Percentiles rank a stretch among this genome's conserved stretches.
Conservation (phyloP, 2,329 filamentous ascomycete genomes). For the Penicillium griseofulvum region DNA sequence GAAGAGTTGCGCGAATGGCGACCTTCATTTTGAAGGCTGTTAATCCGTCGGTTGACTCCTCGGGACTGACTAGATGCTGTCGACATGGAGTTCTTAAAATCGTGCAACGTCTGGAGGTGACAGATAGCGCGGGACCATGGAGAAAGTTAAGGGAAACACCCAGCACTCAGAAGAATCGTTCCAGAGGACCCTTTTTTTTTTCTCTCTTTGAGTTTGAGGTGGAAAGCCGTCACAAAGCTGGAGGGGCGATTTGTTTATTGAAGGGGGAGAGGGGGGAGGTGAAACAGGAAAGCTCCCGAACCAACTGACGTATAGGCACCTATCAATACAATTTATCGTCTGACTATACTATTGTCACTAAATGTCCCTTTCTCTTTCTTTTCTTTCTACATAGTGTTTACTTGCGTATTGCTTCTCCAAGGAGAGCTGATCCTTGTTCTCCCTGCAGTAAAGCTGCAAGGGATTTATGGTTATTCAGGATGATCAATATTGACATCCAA, state of each 20-base stretch:
- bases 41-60: slow-evolving; percentile 47
- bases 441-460: slow-evolving; percentile 2
- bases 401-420: not conserved
- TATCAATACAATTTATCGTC: slow-evolving; percentile 6
- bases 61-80: slow-evolving; percentile 46
- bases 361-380: not conserved
- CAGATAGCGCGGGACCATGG: slow-evolving; percentile 35
- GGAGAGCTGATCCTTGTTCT: not conserved
- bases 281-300: slow-evolving; percentile 21
- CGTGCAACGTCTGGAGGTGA: slow-evolving; percentile 23
- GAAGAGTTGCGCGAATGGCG: slow-evolving; percentile 45
- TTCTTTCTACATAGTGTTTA: not conserved
- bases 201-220: not conserved
- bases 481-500: not conserved
- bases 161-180: slow-evolving; percentile 14
- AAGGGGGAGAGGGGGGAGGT: slow-evolving; percentile 15
- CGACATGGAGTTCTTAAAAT: slow-evolving; percentile 43
- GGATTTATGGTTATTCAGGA: not conserved
- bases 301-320: slow-evolving; percentile 27
- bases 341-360: not conserved
- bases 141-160: slow-evolving; percentile 25
- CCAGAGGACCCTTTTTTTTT: not conserved
- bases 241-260: slow-evolving; percentile 15
- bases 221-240: slow-evolving; percentile 8
- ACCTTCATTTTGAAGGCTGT: slow-evolving; percentile 47